These are phyloP conservation scores for Clavispora vitiphila DNA, from an alignment of 805 yeast genomes.

Conservation along the genomic window DNA sequence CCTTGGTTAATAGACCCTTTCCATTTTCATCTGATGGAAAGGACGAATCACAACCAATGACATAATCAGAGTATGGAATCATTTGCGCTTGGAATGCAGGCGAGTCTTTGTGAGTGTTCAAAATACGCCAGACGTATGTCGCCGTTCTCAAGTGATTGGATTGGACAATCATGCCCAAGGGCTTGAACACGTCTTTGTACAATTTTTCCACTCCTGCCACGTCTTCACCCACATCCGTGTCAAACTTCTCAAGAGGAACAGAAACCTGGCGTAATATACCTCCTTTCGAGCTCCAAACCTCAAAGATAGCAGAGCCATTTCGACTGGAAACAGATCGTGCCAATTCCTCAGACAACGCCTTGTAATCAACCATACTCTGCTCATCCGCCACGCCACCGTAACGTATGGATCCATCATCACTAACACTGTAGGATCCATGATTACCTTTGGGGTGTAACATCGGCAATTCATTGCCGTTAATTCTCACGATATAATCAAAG, in stretches of 20 bases:
- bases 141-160: slow-evolving; percentile 73
- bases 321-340: slow-evolving; percentile 21
- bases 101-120: slow-evolving; percentile 64
- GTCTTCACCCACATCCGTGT: slow-evolving; percentile 4
- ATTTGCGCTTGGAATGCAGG: slow-evolving; percentile 85
- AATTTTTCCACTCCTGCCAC: slow-evolving; percentile 11
- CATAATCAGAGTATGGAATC: slow-evolving; percentile 80
- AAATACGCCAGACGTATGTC: slow-evolving; percentile 82
- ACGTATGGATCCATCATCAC: slow-evolving; percentile 37
- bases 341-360: slow-evolving; percentile 40
- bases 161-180: slow-evolving; percentile 66
- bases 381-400: slow-evolving; percentile 31
- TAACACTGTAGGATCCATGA: slow-evolving; percentile 23
- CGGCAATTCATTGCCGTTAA: slow-evolving; percentile 65
- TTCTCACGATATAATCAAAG: slow-evolving; percentile 82
- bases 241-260: slow-evolving; percentile 18
- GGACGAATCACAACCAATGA: slow-evolving; percentile 60
- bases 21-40: slow-evolving; percentile 54
- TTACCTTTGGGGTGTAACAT: slow-evolving; percentile 31
- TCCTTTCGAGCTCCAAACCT: slow-evolving; percentile 87
- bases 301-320: slow-evolving; percentile 44
- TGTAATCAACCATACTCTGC: slow-evolving; percentile 37
- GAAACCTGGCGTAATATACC: slow-evolving; percentile 41
- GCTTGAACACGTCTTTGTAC: slow-evolving; percentile 34
- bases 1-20: slow-evolving; percentile 70